These are phyloP conservation scores for Aspergillus avenaceus DNA, from an alignment of 495 filamentous ascomycete genomes.

Conservation along the genomic window DNA sequence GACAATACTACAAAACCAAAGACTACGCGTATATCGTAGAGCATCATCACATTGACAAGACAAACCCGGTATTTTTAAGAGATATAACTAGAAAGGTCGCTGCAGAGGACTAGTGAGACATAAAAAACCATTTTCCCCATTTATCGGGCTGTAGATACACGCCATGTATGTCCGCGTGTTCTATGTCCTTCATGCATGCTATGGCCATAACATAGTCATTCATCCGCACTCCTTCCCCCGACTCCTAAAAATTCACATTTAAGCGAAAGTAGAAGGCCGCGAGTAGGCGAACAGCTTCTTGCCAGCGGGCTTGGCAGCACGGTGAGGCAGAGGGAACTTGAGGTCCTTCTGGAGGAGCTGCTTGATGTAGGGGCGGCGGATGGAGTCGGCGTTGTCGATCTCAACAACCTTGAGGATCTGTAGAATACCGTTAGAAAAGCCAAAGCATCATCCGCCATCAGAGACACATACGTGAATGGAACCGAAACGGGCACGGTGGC, in stretches of 20 bases:
- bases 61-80: conserved; percentile 41
- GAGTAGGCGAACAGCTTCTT: conserved; percentile 88
- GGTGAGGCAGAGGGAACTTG: conserved; percentile 98
- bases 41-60: conserved; percentile 11
- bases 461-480: conserved; percentile 81
- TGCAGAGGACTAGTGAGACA: conserved; percentile 45
- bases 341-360: conserved; percentile 93
- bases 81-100: conserved; percentile 41
- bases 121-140: conserved; percentile 40
- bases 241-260: conserved; percentile 41
- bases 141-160: conserved; percentile 34
- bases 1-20: too few relatives aligned
- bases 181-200: conserved; percentile 45
- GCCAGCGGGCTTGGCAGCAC: conserved; percentile 69
- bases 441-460: not conserved
- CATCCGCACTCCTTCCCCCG: conserved; percentile 39
- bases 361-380: conserved; percentile 98
- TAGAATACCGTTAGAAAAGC: conserved; percentile 24
- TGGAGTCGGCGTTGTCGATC: conserved; percentile 83
- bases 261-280: conserved; percentile 85
- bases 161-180: conserved; percentile 34
- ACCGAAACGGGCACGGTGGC: conserved; percentile 95
- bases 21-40: too few relatives aligned
- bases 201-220: conserved; percentile 48
- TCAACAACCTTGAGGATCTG: conserved; percentile 98